Evolutionary conservation across 495 filamentous ascomycete genomes (phyloP).

Genomic region (Pseudotulostoma volvatum): DNA sequence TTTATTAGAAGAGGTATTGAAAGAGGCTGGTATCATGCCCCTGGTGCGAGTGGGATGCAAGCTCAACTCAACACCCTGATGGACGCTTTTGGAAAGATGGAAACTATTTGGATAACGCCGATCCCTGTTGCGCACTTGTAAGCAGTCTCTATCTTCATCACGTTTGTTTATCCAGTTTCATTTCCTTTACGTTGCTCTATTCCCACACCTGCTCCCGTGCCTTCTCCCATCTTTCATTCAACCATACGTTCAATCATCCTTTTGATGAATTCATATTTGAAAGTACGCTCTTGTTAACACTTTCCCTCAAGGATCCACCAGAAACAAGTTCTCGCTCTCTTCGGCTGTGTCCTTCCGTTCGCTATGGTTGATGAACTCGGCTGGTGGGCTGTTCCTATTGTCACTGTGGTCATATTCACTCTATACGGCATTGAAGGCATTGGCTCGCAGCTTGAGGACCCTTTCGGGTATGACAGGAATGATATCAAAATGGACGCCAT

Average conservation of each 20-base stretch:
- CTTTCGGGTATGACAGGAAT: conserved; percentile 58
- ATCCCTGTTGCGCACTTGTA: conserved; percentile 62
- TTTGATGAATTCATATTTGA: too few relatives aligned
- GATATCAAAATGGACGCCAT: conserved; percentile 71
- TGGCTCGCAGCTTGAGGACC: conserved; percentile 57
- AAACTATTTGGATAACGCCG: conserved; percentile 55
- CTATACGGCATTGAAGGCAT: conserved; percentile 64
- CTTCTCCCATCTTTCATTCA: too few relatives aligned
- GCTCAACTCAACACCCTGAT: conserved; percentile 43
- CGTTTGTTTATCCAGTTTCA: neutral
- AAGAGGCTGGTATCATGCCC: conserved; percentile 42
- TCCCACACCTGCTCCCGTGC: too few relatives aligned
- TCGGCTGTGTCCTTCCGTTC: conserved; percentile 56
- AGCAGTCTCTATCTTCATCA: conserved; percentile 6
- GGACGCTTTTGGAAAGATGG: conserved; percentile 55
- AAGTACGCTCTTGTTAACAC: too few relatives aligned
- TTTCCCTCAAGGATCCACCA: conserved; percentile 65
- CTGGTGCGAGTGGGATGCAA: conserved; percentile 45
- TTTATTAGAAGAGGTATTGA: conserved; percentile 49
- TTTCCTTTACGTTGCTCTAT: too few relatives aligned
- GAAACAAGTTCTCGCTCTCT: conserved; percentile 59
- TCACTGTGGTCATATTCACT: conserved; percentile 52
- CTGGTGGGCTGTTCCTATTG: conserved; percentile 58
- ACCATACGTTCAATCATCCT: too few relatives aligned
- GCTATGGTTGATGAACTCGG: conserved; percentile 55